Base-by-base conservation (phyloP, 2,329 filamentous ascomycete species). In the Alternaria sp. region DNA sequence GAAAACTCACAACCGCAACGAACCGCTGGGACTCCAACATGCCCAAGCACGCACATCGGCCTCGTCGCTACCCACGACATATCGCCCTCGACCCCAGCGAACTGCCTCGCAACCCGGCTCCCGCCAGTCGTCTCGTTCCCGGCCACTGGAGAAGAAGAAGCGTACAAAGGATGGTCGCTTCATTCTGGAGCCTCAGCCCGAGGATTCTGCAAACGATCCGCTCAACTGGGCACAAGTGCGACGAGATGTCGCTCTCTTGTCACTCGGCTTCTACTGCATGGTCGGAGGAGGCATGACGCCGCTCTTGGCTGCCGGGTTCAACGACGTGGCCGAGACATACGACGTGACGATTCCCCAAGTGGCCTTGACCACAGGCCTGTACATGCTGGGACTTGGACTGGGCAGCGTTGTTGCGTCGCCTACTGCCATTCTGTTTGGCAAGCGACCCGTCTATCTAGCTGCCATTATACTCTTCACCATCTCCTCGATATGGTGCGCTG, bases 231-330 rank as follows among this genome's bases (percentile, higher is more conserved):
- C 91, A 0, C 80, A 84, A 6, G 92, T 91, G 88, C 86, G 92
- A 39, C 84, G 94, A 76, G 92, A 98, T 76, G 77, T 84, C 24
- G 92, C 94, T 0, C 79, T 98, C 61, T 69, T 96, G 0, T 94
- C 90, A 0, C 82, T 98, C 4, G 94, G 94, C 1, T 89, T 97
- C 70, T 97, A 96, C 78, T 97, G 93, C 77, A 90, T 97, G 87
- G 79, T 97, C 17, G 94, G 94, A 54, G 94, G 94, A 39, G 94
- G 94, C 41, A 96, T 96, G 82, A 97, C 93, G 0, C 91, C 95
- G 0, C 82, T 97, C 29, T 83, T 98, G 17, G 93, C 94, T 0
- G 94, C 95, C 9, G 94, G 93, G 11, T 98, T 97, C 80, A 88
- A 88, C 31, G 82, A 96, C 41, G 90, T 98, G 11, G 89, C 93